Percentiles rank a stretch among this genome's conserved stretches.
phyloP scores from a whole-genome alignment of 441 rosid species.

The Populus trichocarpa region DNA sequence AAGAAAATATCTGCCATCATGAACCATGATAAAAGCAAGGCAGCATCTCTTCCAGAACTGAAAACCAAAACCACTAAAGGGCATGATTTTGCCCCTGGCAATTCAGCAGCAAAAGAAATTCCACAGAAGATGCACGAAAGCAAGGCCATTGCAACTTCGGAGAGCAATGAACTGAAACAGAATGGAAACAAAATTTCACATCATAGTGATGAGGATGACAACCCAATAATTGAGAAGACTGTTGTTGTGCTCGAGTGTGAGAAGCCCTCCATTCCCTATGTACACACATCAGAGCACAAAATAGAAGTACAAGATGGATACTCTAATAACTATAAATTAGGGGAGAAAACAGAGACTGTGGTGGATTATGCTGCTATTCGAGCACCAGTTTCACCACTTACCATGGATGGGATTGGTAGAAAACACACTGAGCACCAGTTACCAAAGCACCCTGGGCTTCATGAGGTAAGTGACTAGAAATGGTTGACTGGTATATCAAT shows the following conservation, averaged over 20 bases:
- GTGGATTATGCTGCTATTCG: constrained; percentile 37
- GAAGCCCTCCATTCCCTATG: constrained; percentile 40
- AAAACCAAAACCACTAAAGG: constrained; percentile 55
- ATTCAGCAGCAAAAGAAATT: constrained; percentile 36
- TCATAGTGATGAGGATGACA: constrained; percentile 54
- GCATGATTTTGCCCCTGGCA: constrained; percentile 31
- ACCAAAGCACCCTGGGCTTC: constrained; percentile 30
- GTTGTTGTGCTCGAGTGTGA: constrained; percentile 62
- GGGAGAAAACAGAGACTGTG: constrained; percentile 29
- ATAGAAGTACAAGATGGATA: constrained; percentile 29
- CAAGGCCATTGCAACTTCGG: constrained; percentile 34
- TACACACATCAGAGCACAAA: constrained; percentile 35
- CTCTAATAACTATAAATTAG: constrained; percentile 11
- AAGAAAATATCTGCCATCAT: constrained; percentile 85
- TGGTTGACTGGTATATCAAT: constrained; percentile 19
- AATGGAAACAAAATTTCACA: constrained; percentile 32
- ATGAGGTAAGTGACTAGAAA: constrained; percentile 36
- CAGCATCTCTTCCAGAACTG: constrained; percentile 85
- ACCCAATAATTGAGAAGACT: constrained; percentile 68
- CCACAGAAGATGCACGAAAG: constrained; percentile 30
- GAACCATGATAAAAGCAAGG: constrained; percentile 78
- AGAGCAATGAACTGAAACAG: constrained; percentile 31
- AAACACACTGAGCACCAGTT: constrained; percentile 23
- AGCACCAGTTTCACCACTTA: constrained; percentile 33
- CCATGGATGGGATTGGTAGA: constrained; percentile 34